These are phyloP conservation scores for Salix dunnii DNA, from an alignment of 345 rosid genomes.

Conservation along the genomic window DNA sequence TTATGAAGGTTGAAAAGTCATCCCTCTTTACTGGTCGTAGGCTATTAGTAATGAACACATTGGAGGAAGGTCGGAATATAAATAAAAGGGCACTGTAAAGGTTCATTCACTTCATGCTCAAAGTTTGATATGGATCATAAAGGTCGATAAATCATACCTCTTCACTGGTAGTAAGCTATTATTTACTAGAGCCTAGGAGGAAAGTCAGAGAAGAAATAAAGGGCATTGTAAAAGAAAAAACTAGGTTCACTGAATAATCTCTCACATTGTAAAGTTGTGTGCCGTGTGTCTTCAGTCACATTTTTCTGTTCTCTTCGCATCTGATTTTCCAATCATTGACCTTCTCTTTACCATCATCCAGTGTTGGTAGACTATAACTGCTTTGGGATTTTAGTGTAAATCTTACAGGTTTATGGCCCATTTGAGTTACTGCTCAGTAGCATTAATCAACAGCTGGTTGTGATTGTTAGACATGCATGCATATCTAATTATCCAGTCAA, in stretches of 20 bases:
- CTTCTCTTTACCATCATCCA: not conserved
- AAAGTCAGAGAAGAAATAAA: not conserved
- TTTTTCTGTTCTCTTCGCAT: not conserved
- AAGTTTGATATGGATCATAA: not conserved
- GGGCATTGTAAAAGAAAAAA: not conserved
- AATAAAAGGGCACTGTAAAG: not conserved
- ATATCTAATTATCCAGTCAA: not conserved
- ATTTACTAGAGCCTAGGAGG: not conserved
- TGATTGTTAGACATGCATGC: not conserved
- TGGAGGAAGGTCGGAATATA: not conserved
- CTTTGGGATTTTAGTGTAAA: not conserved
- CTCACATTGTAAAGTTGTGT: not conserved
- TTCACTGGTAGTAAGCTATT: not conserved
- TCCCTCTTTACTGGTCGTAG: not conserved
- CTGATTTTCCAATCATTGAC: not conserved
- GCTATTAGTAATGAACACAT: not conserved
- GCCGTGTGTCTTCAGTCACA: not conserved
- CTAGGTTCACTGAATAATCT: too few relatives aligned
- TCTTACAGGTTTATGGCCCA: not conserved
- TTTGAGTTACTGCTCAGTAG: not conserved
- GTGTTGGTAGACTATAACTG: not conserved
- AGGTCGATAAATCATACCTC: not conserved
- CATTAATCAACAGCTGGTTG: not conserved
- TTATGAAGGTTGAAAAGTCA: not conserved
- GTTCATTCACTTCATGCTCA: not conserved